Evolutionary conservation across 352 stramenopile species (phyloP), one percentile per base, ranked within the genome.

Genomic region (Globisporangium cederbergense): DNA sequence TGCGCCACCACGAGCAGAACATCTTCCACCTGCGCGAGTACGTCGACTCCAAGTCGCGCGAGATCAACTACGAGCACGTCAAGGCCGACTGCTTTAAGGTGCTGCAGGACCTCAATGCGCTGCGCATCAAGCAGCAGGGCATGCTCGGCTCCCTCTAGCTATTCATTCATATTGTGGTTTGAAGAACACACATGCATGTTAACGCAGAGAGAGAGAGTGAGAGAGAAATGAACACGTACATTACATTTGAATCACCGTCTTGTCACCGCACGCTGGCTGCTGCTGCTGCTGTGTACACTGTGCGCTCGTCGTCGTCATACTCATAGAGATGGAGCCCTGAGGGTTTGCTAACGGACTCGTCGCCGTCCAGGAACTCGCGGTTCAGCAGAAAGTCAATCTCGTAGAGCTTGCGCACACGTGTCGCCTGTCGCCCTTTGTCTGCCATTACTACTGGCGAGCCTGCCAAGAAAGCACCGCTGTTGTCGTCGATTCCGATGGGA

Each of bases 1-100:
- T 97, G 62, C 78, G 87, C 10, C 87, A 96, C 65, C 91, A 97
- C 67, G 89, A 97, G 69, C 90, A 97, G 69, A 97, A 92, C 51
- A 97, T 98, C 53, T 97, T 97, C 72, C 87, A 93, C 66, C 62
- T 97, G 28, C 85, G 83, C 66, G 92, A 97, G 55, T 97, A 83
- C 61, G 86, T 96, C 28, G 91, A 96, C 66, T 81, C 85, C 28
- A 97, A 97, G 69, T 81, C 81, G 57, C 77, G 89, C 58, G 89
- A 97, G 64, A 90, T 96, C 54, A 85, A 97, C 72, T 97, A 96
- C 67, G 83, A 97, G 30, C 78, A 81, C 58, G 69, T 96, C 43
- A 93, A 92, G 68, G 81, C 90, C 36, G 75, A 94, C 67, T 96
- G 82, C 62, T 74, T 93, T 58, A 83, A 85, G 58, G 76, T 81